Evolutionary conservation across 2,329 filamentous ascomycete genomes (phyloP).

Genomic region (Nectriaceae sp.): DNA sequence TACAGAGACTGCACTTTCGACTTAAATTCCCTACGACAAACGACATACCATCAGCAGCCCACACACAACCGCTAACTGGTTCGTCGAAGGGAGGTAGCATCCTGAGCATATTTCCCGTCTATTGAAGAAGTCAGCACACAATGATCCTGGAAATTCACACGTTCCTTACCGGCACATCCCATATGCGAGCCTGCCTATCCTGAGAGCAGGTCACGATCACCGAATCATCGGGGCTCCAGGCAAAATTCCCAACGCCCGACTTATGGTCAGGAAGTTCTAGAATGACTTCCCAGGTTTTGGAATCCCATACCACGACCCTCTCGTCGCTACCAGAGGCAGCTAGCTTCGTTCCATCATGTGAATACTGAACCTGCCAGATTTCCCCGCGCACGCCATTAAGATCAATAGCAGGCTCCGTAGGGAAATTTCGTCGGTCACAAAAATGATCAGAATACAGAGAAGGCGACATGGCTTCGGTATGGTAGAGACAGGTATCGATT

Average conservation of each 20-base stretch:
- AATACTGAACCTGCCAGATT: conserved; percentile 91
- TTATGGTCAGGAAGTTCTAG: conserved; percentile 67
- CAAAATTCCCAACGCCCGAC: conserved; percentile 73
- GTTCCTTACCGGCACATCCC: conserved; percentile 66
- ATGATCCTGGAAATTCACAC: background rate
- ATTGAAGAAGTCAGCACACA: conserved; percentile 18
- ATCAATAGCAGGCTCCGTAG: conserved; percentile 69
- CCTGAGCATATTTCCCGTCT: conserved; percentile 66
- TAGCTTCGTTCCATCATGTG: conserved; percentile 78
- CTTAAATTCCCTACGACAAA: conserved; percentile 83
- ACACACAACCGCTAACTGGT: conserved; percentile 87
- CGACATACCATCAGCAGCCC: conserved; percentile 74
- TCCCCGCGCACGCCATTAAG: conserved; percentile 76
- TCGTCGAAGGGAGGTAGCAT: conserved; percentile 74
- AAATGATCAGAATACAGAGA: conserved; percentile 88
- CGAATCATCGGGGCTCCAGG: conserved; percentile 90
- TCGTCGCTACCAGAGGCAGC: conserved; percentile 80
- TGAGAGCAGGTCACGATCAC: conserved; percentile 83
- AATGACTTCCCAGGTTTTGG: conserved; percentile 65
- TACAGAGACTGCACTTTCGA: conserved; percentile 63
- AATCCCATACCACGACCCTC: conserved; percentile 80
- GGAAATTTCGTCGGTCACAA: conserved; percentile 81
- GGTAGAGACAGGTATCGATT: conserved; percentile 82
- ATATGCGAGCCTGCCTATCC: conserved; percentile 73
- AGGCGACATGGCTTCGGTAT: conserved; percentile 76